Evolutionary conservation across 2,329 filamentous ascomycete genomes (phyloP).

Genomic region (Ceratocystis ficicola): DNA sequence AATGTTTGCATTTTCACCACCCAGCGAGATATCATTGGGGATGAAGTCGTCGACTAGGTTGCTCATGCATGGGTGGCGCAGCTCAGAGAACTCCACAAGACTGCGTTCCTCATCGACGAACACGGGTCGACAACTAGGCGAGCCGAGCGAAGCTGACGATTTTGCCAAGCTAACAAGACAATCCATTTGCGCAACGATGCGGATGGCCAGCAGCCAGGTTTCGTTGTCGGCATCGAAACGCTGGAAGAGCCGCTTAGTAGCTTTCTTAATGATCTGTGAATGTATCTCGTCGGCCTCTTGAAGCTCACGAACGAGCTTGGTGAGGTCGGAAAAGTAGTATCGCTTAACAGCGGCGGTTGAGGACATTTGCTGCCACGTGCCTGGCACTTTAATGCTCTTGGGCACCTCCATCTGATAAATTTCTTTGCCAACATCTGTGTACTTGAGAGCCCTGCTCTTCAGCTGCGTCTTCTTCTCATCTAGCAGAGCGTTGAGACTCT

Average conservation of each 20-base stretch:
- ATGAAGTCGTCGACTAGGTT: constrained; percentile 88
- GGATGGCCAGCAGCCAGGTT: constrained; percentile 79
- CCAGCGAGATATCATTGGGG: constrained; percentile 82
- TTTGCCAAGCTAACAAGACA: constrained; percentile 89
- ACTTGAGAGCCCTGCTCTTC: constrained; percentile 60
- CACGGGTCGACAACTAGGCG: constrained; percentile 76
- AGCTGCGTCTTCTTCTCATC: constrained; percentile 60
- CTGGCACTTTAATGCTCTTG: constrained; percentile 71
- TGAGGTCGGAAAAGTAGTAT: constrained; percentile 82
- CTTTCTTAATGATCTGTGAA: constrained; percentile 77
- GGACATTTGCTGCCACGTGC: constrained; percentile 91
- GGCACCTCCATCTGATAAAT: constrained; percentile 93
- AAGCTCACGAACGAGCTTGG: constrained; percentile 67
- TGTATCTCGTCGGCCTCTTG: constrained; percentile 94
- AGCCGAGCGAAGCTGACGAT: constrained; percentile 68
- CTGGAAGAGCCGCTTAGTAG: constrained; percentile 68
- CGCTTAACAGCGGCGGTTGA: constrained; percentile 81
- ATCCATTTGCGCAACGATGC: constrained; percentile 82
- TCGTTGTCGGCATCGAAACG: constrained; percentile 81
- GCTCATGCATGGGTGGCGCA: constrained; percentile 90
- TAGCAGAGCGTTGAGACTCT: constrained; percentile 58
- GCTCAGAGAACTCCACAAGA: constrained; percentile 79
- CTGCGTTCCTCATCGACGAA: constrained; percentile 79
- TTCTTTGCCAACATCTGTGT: constrained; percentile 83
- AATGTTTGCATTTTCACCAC: constrained; percentile 70